Conservation (phyloP, 371 early-diverging fungal genomes). For the Mortierella sp. region DNA sequence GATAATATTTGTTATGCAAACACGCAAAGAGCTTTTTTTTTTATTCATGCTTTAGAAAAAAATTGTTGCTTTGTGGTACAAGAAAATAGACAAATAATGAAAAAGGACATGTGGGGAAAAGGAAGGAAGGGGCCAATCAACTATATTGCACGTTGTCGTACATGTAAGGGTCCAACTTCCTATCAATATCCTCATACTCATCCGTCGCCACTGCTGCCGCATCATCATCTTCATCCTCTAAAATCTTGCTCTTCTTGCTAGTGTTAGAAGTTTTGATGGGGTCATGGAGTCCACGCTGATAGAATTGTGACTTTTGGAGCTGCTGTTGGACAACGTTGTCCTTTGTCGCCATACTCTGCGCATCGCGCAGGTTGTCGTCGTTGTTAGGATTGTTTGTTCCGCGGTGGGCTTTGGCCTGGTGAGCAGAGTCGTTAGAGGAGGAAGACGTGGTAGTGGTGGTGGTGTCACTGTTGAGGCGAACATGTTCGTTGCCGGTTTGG, state of each 20-base stretch:
- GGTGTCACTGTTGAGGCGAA: neutral
- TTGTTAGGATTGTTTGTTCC: neutral
- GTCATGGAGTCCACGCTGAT: neutral
- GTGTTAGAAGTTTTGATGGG: neutral
- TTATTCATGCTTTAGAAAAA: neutral
- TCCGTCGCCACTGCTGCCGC: neutral
- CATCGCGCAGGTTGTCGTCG: neutral
- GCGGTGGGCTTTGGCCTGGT: neutral
- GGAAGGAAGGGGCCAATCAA: neutral
- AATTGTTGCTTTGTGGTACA: neutral
- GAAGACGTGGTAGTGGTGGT: too few species aligned
- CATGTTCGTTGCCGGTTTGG: neutral
- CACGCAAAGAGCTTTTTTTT: too few species aligned
- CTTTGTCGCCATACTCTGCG: neutral
- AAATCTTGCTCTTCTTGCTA: neutral
- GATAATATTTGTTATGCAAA: neutral
- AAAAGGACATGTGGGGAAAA: neutral
- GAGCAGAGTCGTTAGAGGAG: neutral
- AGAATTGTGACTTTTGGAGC: slow-evolving; percentile 3
- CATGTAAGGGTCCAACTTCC: slow-evolving; percentile 6
- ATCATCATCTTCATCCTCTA: neutral
- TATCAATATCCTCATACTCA: slow-evolving; percentile 17
- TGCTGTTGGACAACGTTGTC: neutral
- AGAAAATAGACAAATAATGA: neutral
- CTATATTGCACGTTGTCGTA: slow-evolving; percentile 24